phyloP scores from a whole-genome alignment of 2,329 filamentous ascomycete species.

The Phaeosphaeria sp. region DNA sequence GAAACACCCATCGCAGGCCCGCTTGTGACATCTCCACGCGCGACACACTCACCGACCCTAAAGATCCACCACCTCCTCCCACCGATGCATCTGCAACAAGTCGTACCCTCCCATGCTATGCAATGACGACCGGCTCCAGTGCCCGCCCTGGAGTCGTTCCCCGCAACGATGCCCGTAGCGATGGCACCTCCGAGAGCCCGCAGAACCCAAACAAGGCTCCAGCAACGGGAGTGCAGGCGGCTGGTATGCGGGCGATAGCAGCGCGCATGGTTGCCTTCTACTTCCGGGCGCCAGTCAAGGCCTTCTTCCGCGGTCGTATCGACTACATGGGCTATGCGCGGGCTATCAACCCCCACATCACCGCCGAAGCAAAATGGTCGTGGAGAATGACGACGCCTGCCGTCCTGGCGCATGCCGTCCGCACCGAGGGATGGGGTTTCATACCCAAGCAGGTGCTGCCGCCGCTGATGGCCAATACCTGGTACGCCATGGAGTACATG shows the following conservation, averaged over 20 bases:
- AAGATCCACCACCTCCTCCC: conserved; percentile 3
- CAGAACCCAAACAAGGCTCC: conserved; percentile 61
- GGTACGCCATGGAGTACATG: conserved; percentile 46
- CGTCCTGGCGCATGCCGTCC: conserved; percentile 71
- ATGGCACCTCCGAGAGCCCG: conserved; percentile 22
- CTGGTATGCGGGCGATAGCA: conserved; percentile 81
- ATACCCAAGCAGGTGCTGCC: conserved; percentile 79
- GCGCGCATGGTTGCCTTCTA: conserved; percentile 88
- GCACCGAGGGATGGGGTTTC: conserved; percentile 74
- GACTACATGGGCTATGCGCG: conserved; percentile 76
- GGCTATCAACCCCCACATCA: conserved; percentile 65
- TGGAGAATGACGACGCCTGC: conserved; percentile 73
- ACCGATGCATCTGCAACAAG: conserved; percentile 24
- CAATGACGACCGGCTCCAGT: conserved; percentile 48
- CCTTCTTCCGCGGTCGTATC: conserved; percentile 88
- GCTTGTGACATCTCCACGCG: conserved; percentile 21
- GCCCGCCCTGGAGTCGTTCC: conserved; percentile 40
- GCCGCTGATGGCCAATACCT: conserved; percentile 75
- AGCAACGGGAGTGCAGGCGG: conserved; percentile 79
- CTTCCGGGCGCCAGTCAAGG: conserved; percentile 88
- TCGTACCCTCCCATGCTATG: conserved; percentile 35
- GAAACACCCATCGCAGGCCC: not conserved
- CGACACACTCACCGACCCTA: conserved; percentile 4
- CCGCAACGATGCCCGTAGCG: conserved; percentile 14
- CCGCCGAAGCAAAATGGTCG: conserved; percentile 60